Base-by-base conservation (phyloP, 2,329 filamentous ascomycete species). In the Fusarium oxysporum region DNA sequence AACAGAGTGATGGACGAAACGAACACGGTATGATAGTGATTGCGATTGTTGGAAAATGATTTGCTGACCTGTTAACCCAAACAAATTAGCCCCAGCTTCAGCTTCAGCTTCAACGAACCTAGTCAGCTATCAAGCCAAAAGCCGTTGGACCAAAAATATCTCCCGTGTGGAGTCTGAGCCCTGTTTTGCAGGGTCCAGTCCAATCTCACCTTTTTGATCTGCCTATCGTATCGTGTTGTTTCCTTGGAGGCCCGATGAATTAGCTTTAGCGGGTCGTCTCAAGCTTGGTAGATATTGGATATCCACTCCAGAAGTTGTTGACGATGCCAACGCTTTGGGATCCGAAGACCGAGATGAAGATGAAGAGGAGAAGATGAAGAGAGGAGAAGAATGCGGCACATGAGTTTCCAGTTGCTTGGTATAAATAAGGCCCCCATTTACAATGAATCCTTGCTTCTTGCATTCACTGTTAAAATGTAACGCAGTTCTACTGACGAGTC, bases 91-190 rank as follows among this genome's bases (percentile, higher is more conserved):
- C 32, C 44, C 53, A 58, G 33, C 35, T 45, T 60, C 63, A 68
- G 55, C 53, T 60, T 40, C 44, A 58, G 61, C 61, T 65, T 28
- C 28, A 35, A 51, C 32, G 30, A 25, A 38, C 14, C 48, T 33
- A 33, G 47, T 33, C 47, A 50, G 44, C 5, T 8, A 47, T 50
- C 45, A 50, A 54, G 44, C 57, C 41, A 62, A 62, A 43, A 40
- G 35, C 43, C 28, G 48, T 66, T 38, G 44, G 21, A 40, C 44
- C 56, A 63, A 59, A 62, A 65, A 68, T 51, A 71, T 60, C 50
- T 54, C 68, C 41, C 32, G n/a, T 57, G 70, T 71, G 70, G 71
- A 64, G 66, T 55, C 56, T 53, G 40, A 56, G 43, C 50, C 40
- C 33, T 57, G 37, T 44, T 62, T 50, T 47, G 38, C 50, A 63